These are phyloP conservation scores for Ogataea polymorpha DNA, from an alignment of 805 yeast species.

Conservation along the genomic window DNA sequence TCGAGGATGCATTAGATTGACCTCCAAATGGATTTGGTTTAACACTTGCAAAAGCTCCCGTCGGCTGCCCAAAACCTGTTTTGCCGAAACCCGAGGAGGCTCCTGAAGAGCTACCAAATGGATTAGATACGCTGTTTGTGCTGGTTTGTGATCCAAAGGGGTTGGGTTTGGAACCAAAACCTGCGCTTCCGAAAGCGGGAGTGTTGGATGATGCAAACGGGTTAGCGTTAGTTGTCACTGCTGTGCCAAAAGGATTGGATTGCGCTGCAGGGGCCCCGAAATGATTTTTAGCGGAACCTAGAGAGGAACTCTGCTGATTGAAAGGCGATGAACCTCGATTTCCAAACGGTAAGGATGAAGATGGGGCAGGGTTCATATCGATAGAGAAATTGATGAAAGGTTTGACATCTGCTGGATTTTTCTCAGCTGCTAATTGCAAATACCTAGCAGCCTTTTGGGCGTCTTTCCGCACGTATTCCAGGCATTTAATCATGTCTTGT, in stretches of 20 bases:
- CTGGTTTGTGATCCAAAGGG: conserved; percentile 4
- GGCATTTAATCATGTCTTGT: conserved; percentile 45
- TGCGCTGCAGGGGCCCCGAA: neutral
- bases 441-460: conserved; percentile 54
- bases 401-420: conserved; percentile 20
- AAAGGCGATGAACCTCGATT: conserved; percentile 3
- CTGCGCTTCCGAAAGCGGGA: conserved; percentile 14
- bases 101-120: conserved; percentile 23
- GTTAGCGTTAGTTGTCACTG: conserved; percentile 9
- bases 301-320: neutral
- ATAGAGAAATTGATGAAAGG: conserved; percentile 36
- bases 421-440: conserved; percentile 45
- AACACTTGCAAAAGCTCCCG: neutral
- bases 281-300: neutral
- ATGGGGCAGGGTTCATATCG: conserved; percentile 14
- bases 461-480: conserved; percentile 37
- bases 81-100: conserved; percentile 1
- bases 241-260: neutral
- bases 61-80: conserved; percentile 1
- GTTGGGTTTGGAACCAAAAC: conserved; percentile 15
- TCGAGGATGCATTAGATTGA: neutral
- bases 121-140: conserved; percentile 8
- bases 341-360: neutral
- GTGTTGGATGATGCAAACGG: conserved; percentile 12
- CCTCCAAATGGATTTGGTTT: conserved; percentile 2